Base-by-base conservation (phyloP, 1,284 basidiomycete genomes). In the Tylopilus sp. region DNA sequence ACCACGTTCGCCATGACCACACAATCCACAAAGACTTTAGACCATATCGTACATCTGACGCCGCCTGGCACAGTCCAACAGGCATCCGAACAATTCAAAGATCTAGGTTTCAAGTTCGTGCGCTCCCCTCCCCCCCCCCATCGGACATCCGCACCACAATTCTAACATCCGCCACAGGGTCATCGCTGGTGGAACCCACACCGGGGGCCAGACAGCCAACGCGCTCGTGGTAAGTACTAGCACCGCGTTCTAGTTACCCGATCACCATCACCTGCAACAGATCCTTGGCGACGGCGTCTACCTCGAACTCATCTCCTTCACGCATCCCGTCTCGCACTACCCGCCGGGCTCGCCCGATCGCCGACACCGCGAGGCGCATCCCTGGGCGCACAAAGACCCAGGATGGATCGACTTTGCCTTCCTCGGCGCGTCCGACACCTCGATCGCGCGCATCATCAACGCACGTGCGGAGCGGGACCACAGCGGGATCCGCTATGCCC, bases 401-500 rank as follows among this genome's bases (percentile, higher is more conserved):
- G 84, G 84, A 10, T 86, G 83, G 81, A 78, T 84, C 51, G 82
- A 84, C 58, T 84, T 73, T 55, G 75, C 80, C 1, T 81, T 81
- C 59, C 74, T 82, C 16, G 81, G 82, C 7, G 71, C 75, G 3
- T 53, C 65, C 16, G 35, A 52, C 2, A 53, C 64, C n/a, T 65
- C 68, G 15, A 68, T 66, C 41, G 61, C 69, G 15, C 60, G 65
- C 10, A 65, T 77, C 52, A 77, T 86, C 59, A 84, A 84, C 57
- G 63, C 61, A 3, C 76, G 82, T 3, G 72, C 74, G 6, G 60
- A 58, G 35, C 48, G 44, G 3, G 69, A 72, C 9, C 65, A 67
- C 1, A 70, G 66, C 19, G 65, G 56, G 0, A 66, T 68, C n/a
- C 56, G 57, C 7, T 85, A 82, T 55, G 50, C 56, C 6, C 53